phyloP scores from a whole-genome alignment of 371 early-diverging fungal genomes.

The Syncephalastrum racemosum region DNA sequence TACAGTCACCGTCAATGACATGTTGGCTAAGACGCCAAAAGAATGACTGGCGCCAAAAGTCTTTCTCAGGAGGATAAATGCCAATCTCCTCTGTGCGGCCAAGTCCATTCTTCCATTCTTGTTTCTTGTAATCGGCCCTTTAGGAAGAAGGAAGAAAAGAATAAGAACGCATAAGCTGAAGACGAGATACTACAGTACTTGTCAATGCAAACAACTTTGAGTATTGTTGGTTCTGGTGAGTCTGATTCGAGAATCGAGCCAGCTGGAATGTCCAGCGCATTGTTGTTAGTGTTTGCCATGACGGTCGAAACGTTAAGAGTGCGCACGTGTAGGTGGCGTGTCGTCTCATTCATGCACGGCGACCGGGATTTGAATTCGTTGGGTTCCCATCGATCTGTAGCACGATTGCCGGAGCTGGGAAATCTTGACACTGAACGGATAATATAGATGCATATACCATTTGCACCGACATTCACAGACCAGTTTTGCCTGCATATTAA shows the following conservation, averaged over 20 bases:
- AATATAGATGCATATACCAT: no score
- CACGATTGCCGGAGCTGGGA: no score
- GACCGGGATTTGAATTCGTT: no score
- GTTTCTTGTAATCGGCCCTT: conserved; percentile 26
- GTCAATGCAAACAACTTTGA: conserved; percentile 21
- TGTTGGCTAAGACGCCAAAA: conserved; percentile 63
- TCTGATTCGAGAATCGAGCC: conserved; percentile 37
- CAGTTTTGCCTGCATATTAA: no score
- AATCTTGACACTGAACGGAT: no score
- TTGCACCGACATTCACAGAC: no score
- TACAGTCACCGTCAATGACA: conserved; percentile 55
- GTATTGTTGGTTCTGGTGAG: conserved; percentile 30
- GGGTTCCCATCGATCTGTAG: no score
- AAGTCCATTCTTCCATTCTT: conserved; percentile 72
- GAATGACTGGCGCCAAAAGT: conserved; percentile 57
- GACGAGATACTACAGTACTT: conserved; percentile 3
- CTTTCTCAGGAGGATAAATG: conserved; percentile 53
- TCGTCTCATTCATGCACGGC: no score
- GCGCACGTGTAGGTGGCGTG: no score
- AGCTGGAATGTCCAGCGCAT: conserved; percentile 14
- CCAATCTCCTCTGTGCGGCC: conserved; percentile 64
- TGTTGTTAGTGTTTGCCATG: no score
- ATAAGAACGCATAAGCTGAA: not conserved
- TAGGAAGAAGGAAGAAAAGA: not conserved
- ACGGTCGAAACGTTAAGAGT: no score